A percentile compares a stretch with the other conserved stretches of the same genome.
Evolutionary conservation across 1,284 basidiomycete genomes (phyloP).

Genomic region (Melampsora larici-populina): DNA sequence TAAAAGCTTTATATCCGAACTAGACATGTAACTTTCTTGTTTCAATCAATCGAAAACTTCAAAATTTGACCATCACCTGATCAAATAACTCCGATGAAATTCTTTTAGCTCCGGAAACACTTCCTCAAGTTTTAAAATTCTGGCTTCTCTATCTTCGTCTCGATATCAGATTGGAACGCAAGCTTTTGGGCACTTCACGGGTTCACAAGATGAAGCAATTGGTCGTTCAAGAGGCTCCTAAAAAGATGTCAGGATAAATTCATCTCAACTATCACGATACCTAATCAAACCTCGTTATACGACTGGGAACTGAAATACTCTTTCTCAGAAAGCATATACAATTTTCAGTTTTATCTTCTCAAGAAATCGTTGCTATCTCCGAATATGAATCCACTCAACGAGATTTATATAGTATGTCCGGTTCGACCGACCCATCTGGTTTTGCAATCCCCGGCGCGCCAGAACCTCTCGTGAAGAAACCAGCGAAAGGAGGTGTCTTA

Average conservation of each 20-base stretch:
- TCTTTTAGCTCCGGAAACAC: too few species aligned
- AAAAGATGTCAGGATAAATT: constrained; percentile 32
- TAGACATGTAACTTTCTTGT: too few species aligned
- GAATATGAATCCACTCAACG: constrained; percentile 91
- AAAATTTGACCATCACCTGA: too few species aligned
- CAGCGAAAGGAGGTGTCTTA: constrained; percentile 84
- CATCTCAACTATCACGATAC: background rate
- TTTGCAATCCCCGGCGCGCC: constrained; percentile 15
- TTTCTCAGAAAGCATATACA: too few species aligned
- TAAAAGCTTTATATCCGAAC: too few species aligned
- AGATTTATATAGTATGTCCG: constrained; percentile 71
- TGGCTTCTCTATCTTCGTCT: too few species aligned
- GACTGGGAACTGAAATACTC: constrained; percentile 19
- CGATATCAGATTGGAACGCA: too few species aligned
- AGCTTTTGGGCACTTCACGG: too few species aligned
- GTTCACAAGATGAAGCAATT: constrained; percentile 36
- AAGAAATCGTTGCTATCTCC: constrained; percentile 87
- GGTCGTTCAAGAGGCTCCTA: constrained; percentile 36
- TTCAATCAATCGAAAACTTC: too few species aligned
- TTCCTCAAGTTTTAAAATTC: too few species aligned
- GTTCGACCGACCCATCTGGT: constrained; percentile 48
- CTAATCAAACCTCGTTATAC: background rate
- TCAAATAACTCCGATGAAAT: too few species aligned
- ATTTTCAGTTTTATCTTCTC: constrained; percentile 84
- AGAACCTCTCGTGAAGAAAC: constrained; percentile 60